Base-by-base conservation (phyloP, 495 filamentous ascomycete species). In the Sporormia fimetaria region DNA sequence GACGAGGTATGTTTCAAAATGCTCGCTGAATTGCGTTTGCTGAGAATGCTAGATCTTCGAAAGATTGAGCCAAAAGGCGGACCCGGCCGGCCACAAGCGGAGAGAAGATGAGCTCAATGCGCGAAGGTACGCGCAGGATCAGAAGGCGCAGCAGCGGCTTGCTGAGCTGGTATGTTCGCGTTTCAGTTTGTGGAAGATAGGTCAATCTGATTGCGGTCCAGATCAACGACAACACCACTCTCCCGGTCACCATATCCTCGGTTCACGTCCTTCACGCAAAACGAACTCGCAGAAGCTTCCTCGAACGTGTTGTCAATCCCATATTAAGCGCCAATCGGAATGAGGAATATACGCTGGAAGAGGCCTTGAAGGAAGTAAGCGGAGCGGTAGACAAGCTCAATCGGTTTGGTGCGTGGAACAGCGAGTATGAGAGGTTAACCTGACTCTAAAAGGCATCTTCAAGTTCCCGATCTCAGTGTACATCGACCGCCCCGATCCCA, bases 381-480 rank as follows among this genome's bases (percentile, higher is more conserved):
- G 63, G 55, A 37, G 75, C 73, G 16, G 74, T 78, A 23, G 69
- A 77, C 48, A 90, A 81, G 65, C 72, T 98, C 15, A 72, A 78
- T 43, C 70, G 73, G 46, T 84, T 94, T 57, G 87, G 85, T 93
- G 21, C 30, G 28, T 15, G 2, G 30, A 21, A 22, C 24, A 8
- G 17, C 8, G 24, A 31, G 33, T 31, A 12, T 25, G 10, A 15
- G 27, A 33, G 15, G 14, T 2, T 8, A 20, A 20, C 24, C 43
- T 12, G 33, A 26, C 2, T 15, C 14, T 1, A 15, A 25, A 49
- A 87, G 87, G 85, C 49, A 81, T 98, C 54, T 94, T 87, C 67
- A 78, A 90, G 29, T 73, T 82, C 21, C 74, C 78, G n/a, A 81
- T 93, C 34, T 70, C 74, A 4, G 70, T 88, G 37, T 87, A 78